Conservation (phyloP, 345 rosid species). For the Salix dunnii region DNA sequence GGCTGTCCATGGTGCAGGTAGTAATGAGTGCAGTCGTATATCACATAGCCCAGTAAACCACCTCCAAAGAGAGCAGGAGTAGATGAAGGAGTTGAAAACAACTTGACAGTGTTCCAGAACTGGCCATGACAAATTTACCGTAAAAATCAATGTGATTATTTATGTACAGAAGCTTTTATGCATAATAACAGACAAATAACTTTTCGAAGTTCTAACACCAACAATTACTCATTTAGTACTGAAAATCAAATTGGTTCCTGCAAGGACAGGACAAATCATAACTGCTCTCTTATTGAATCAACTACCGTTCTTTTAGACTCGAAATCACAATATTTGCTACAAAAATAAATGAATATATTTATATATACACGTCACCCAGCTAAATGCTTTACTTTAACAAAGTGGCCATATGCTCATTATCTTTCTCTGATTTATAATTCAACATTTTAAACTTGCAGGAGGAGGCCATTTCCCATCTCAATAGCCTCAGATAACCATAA, state of each 20-base stretch:
- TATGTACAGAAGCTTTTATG: neutral
- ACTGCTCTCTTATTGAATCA: neutral
- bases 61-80: constrained; percentile 87
- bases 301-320: neutral
- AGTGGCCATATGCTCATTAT: neutral
- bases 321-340: neutral
- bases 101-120: constrained; percentile 70
- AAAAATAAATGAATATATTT: neutral
- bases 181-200: neutral
- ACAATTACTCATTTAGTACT: neutral
- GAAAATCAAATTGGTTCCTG: neutral
- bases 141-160: neutral
- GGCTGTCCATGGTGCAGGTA: constrained; percentile 97
- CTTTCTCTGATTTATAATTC: neutral
- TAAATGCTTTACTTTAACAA: neutral
- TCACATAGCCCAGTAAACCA: constrained; percentile 82
- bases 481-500: neutral
- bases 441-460: neutral
- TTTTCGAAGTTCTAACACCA: neutral
- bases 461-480: neutral
- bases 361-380: neutral
- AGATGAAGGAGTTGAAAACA: constrained; percentile 58
- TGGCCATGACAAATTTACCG: constrained; percentile 17
- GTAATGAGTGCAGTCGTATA: constrained; percentile 87
- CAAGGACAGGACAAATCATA: neutral